Base-by-base conservation (phyloP, 2,329 filamentous ascomycete species). In the Calonectria pseudoreteaudii region DNA sequence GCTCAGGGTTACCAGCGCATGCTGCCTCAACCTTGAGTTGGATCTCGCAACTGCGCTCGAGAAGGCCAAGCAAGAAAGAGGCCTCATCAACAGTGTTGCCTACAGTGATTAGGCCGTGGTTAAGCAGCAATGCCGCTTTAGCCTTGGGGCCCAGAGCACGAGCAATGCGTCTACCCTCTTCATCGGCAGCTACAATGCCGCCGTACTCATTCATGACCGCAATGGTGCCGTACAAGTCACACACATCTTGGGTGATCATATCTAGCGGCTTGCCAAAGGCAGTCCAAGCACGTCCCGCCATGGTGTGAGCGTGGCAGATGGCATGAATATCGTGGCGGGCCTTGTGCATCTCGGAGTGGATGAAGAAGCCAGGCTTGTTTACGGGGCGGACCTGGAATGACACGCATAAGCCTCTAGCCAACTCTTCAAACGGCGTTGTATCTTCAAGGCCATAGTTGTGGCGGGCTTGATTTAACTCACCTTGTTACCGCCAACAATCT, bases 21-120 rank as follows among this genome's bases (percentile, higher is more conserved):
- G 93, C 93, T 0, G 93, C 92, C 84, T 95, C 93, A 47, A 92
- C 69, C 26, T 66, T 60, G 26, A 74, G 66, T 28, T 74, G 72
- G 31, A 68, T 74, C 31, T 66, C 68, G 13, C 72, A 74, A 14
- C 58, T 60, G 13, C 66, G 38, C 28, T 74, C 73, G 16, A 74
- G 28, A 2, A 67, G 44, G 1, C 58, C 66, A 23, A 74, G 67
- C 20, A 72, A n/a, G 82, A 92, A 95, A 0, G 91, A 91, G 1
- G 93, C 93, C 83, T 95, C 93, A 80, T 95, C 93, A 2, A 95
- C 93, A 0, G 93, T 95, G 9, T 83, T 80, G 5, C 94, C 94
- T 0, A 94, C 93, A 0, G 92, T 94, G 66, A 95, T 83, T 44
- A 95, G 84, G 0, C 94, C 94, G 83, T 95, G 93, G 81, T 95